Percentiles rank a stretch among this genome's conserved stretches.
Evolutionary conservation across 371 early-diverging fungal genomes (phyloP).

Genomic region (Spraguea lophii): DNA sequence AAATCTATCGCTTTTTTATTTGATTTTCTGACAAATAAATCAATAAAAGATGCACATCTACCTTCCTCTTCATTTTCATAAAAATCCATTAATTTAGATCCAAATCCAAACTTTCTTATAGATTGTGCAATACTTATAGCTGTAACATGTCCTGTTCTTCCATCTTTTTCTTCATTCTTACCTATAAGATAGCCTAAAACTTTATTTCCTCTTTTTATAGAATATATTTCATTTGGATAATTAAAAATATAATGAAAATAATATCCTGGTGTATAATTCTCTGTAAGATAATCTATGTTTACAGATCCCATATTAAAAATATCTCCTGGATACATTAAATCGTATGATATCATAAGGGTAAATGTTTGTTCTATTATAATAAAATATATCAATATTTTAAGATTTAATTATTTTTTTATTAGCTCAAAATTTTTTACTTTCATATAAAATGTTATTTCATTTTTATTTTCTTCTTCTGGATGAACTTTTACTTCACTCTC

Average conservation of each 20-base stretch:
- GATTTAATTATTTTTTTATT: not conserved
- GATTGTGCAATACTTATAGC: conserved; percentile 32
- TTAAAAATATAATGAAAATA: conserved; percentile 33
- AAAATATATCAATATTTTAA: no score
- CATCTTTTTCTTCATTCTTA: conserved; percentile 23
- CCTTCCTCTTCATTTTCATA: conserved; percentile 22
- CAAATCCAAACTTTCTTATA: conserved; percentile 31
- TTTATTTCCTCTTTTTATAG: not conserved
- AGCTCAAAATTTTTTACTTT: not conserved
- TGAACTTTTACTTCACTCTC: conserved; percentile 4
- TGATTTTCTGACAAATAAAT: conserved; percentile 38
- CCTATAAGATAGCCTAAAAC: conserved; percentile 40
- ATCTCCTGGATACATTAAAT: not conserved
- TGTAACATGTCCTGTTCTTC: conserved; percentile 51
- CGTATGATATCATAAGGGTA: no score
- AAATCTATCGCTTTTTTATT: conserved; percentile 39
- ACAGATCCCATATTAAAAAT: not conserved
- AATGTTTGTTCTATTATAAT: no score
- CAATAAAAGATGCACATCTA: conserved; percentile 29
- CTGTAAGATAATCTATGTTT: conserved; percentile 5
- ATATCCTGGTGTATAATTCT: conserved; percentile 36
- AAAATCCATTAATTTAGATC: conserved; percentile 23
- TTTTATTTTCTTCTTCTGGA: conserved; percentile 18
- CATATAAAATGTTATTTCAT: conserved; percentile 20
- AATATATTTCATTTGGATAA: conserved; percentile 19